A percentile compares a stretch with the other conserved stretches of the same genome.
These are phyloP conservation scores for Macrocystidia cucumis DNA, from an alignment of 1,284 basidiomycete genomes.

Conservation along the genomic window DNA sequence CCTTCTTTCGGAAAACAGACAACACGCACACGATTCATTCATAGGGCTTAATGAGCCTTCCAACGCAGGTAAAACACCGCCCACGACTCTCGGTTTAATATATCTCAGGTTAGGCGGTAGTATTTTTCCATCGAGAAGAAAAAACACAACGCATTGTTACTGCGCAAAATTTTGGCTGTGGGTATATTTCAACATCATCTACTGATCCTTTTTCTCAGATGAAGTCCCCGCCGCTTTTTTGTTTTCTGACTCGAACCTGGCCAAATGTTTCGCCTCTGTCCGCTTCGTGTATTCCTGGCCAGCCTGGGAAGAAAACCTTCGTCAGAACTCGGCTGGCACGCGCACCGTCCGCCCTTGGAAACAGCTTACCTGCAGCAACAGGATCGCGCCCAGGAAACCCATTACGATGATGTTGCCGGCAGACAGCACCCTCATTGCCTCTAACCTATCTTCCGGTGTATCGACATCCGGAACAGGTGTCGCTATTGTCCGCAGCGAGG, in stretches of 20 bases:
- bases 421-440: conserved; percentile 73
- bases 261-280: conserved; percentile 52
- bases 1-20: too few relatives aligned
- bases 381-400: conserved; percentile 53
- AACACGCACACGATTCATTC: too few relatives aligned
- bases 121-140: too few relatives aligned
- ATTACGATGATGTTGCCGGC: conserved; percentile 83
- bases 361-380: conserved; percentile 60
- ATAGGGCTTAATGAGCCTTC: too few relatives aligned
- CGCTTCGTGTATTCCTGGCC: conserved; percentile 83
- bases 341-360: not conserved
- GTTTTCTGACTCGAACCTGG: conserved; percentile 31
- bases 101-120: too few relatives aligned
- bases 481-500: conserved; percentile 66
- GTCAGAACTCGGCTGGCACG: conserved; percentile 15
- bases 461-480: conserved; percentile 46
- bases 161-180: too few relatives aligned
- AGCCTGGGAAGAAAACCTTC: conserved; percentile 37
- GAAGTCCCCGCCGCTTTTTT: conserved; percentile 17
- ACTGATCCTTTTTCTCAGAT: conserved; percentile 27
- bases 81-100: too few relatives aligned
- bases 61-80: too few relatives aligned
- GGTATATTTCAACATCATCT: conserved; percentile 2
- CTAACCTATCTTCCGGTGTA: conserved; percentile 56
- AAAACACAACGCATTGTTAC: too few relatives aligned